These are phyloP conservation scores for Verticillium tricorpus DNA, from an alignment of 2,329 filamentous ascomycete species.

Conservation along the genomic window DNA sequence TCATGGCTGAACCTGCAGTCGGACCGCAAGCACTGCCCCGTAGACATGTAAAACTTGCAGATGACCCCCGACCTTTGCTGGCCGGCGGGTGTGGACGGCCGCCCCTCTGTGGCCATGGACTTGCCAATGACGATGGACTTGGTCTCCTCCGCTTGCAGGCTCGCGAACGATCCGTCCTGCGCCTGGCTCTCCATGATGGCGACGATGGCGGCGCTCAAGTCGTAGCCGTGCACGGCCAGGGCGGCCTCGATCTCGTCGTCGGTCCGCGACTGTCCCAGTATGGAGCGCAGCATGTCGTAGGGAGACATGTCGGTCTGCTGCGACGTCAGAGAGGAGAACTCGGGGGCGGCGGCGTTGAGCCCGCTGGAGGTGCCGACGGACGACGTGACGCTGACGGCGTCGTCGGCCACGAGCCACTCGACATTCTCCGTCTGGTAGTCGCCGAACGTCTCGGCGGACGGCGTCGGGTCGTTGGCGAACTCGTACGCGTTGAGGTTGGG, in stretches of 20 bases:
- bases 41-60: conserved; percentile 95
- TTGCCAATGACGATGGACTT: conserved; percentile 80
- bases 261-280: conserved; percentile 80
- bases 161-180: conserved; percentile 30
- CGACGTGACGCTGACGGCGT: conserved; percentile 74
- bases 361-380: conserved; percentile 64
- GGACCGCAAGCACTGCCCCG: conserved; percentile 89
- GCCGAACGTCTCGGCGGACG: conserved; percentile 80
- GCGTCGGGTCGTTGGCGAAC: conserved; percentile 77
- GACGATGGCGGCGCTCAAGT: conserved; percentile 86
- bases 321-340: conserved; percentile 58
- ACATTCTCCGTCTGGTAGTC: conserved; percentile 93
- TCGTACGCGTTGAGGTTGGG: conserved; percentile 93
- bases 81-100: conserved; percentile 71
- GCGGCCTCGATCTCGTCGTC: conserved; percentile 95
- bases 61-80: conserved; percentile 82
- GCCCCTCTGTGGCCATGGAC: conserved; percentile 71
- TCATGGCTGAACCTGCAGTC: conserved; percentile 98
- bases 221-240: conserved; percentile 83
- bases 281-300: conserved; percentile 95
- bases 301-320: conserved; percentile 90
- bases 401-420: conserved; percentile 94
- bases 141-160: conserved; percentile 42
- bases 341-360: conserved; percentile 75
- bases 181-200: conserved; percentile 75